A percentile compares a stretch with the other conserved stretches of the same genome.
Evolutionary conservation across 768 basidiomycete species (phyloP).

Genomic region (Hygrophorus pudorinus): DNA sequence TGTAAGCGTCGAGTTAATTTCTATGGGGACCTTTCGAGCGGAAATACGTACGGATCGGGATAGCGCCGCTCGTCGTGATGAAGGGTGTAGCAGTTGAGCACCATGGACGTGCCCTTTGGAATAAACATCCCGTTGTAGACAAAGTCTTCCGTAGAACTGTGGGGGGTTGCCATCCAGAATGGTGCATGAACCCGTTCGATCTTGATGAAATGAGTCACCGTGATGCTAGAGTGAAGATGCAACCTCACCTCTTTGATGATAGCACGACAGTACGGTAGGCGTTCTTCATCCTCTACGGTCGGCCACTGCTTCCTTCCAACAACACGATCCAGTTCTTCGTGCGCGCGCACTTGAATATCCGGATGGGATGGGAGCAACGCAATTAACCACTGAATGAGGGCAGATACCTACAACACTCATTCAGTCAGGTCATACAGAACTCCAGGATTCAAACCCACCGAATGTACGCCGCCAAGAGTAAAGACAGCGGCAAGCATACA

Average conservation of each 20-base stretch:
- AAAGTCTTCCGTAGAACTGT: constrained; percentile 13
- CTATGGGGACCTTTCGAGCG: not conserved
- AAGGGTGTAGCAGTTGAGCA: constrained; percentile 15
- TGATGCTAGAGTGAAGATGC: too few species aligned
- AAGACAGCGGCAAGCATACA: too few species aligned
- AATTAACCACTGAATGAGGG: too few species aligned
- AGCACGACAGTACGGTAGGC: constrained; percentile 18
- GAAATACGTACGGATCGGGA: constrained; percentile 14
- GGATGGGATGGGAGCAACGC: constrained; percentile 14
- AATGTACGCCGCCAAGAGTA: too few species aligned
- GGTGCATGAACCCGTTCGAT: constrained; percentile 9
- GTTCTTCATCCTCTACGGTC: constrained; percentile 11
- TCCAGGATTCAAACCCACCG: too few species aligned
- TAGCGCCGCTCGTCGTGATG: constrained; percentile 17
- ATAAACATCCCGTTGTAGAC: constrained; percentile 16
- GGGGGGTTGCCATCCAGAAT: constrained; percentile 13
- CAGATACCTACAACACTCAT: too few species aligned
- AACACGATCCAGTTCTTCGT: constrained; percentile 12
- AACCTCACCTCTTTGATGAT: constrained; percentile 16
- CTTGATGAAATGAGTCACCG: not conserved
- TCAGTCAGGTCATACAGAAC: too few species aligned
- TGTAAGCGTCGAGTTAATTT: not conserved
- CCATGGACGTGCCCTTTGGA: constrained; percentile 15
- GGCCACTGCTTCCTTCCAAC: constrained; percentile 17
- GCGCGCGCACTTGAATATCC: constrained; percentile 9